A percentile compares a stretch with the other conserved stretches of the same genome.
These are phyloP conservation scores for Plasmopara muralis DNA, from an alignment of 352 stramenopile genomes.

Conservation along the genomic window DNA sequence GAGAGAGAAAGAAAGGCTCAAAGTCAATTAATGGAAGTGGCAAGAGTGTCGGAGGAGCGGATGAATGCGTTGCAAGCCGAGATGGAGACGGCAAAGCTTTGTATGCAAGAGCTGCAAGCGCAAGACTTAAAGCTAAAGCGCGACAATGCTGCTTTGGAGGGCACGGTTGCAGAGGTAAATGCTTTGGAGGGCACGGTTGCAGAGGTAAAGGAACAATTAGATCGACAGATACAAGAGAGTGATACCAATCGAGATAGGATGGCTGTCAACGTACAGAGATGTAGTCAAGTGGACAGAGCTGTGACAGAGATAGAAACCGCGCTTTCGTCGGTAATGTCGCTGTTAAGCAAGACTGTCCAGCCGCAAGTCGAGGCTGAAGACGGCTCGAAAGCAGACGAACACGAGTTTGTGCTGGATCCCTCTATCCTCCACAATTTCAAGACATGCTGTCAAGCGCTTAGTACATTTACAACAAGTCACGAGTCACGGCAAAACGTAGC, in stretches of 20 bases:
- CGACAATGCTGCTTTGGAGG: constrained; percentile 16
- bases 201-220: constrained; percentile 16
- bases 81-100: constrained; percentile 6
- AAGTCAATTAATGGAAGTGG: constrained; percentile 13
- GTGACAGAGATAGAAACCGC: constrained; percentile 36
- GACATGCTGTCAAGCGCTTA: constrained; percentile 19
- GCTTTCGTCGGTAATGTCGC: constrained; percentile 11
- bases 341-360: constrained; percentile 1
- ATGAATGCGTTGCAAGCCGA: constrained; percentile 2
- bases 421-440: constrained; percentile 12
- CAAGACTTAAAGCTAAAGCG: constrained; percentile 14
- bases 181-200: constrained; percentile 17
- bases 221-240: constrained; percentile 14
- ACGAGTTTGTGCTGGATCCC: constrained; percentile 13
- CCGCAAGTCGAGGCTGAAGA: neutral
- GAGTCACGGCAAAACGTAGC: neutral
- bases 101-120: constrained; percentile 4
- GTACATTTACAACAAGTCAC: constrained; percentile 7
- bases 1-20: constrained; percentile 5
- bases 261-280: constrained; percentile 12
- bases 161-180: constrained; percentile 14
- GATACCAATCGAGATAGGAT: constrained; percentile 11
- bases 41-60: constrained; percentile 8
- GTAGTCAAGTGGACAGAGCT: constrained; percentile 19
- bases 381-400: neutral